Percentiles rank a stretch among this genome's conserved stretches.
phyloP scores from a whole-genome alignment of 148 eudicot genomes.

The Rhododendron vialii region DNA sequence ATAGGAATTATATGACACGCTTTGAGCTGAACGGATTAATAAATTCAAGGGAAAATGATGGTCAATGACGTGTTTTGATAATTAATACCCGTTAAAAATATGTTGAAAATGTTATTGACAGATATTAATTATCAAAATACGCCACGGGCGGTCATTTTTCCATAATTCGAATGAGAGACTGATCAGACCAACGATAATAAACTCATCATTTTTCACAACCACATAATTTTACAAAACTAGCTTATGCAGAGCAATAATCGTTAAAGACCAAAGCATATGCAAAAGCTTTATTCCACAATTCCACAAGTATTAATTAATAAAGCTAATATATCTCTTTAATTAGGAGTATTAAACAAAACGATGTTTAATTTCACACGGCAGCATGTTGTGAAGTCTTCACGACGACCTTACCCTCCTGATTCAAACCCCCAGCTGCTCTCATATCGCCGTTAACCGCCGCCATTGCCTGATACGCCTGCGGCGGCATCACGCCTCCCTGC shows the following conservation, averaged over 20 bases:
- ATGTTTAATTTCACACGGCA: conserved; percentile 21
- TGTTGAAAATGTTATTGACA: too few species aligned
- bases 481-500: conserved; percentile 37
- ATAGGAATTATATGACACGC: not conserved
- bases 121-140: too few species aligned
- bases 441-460: conserved; percentile 20
- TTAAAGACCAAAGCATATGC: not conserved
- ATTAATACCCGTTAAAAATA: too few species aligned
- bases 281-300: not conserved
- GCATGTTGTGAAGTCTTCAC: conserved; percentile 24
- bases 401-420: conserved; percentile 28
- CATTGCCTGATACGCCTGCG: conserved; percentile 36
- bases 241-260: not conserved
- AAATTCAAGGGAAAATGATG: too few species aligned
- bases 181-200: not conserved
- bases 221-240: not conserved
- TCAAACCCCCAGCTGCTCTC: conserved; percentile 23
- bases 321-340: not conserved
- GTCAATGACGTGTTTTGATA: too few species aligned
- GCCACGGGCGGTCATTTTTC: fast-evolving
- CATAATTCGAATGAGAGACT: not conserved
- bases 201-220: not conserved
- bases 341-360: not conserved
- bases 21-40: too few species aligned
- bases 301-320: not conserved